Evolutionary conservation across 2,329 filamentous ascomycete species (phyloP), one percentile per base, ranked within the genome.

Genomic region (Cytospora chrysosperma): DNA sequence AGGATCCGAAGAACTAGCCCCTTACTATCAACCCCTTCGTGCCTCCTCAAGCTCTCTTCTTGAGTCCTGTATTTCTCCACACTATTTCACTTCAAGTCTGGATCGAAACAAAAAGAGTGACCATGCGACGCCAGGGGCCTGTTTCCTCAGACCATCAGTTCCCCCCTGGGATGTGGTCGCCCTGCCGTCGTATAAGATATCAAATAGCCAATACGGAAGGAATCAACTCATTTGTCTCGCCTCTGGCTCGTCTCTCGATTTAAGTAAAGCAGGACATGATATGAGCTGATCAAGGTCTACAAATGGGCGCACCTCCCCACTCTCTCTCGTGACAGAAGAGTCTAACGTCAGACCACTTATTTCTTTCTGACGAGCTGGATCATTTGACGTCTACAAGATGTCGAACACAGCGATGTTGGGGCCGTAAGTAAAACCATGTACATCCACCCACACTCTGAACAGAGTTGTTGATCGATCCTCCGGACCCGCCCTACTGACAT

Each of bases 251-350:
- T 61, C n/a, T 28, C 58, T 54, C 26, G 28, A 30, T 53, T 21
- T 26, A n/a, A 43, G 51, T 27, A n/a, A 27, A 13, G n/a, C n/a
- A 51, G 50, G 40, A 30, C 51, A 24, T 17, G 40, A 61, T 28
- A 57, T 63, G 60, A 56, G 56, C 56, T 59, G 56, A 65, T 51
- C 43, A 26, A 13, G 28, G 30, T n/a, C 54, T 66, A 66, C 64
- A 64, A 64, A 66, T 61, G 61, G 37, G 61, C 64, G 54, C 56
- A 58, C 53, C 34, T 43, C 54, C 61, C 47, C 37, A 49, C 59
- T 21, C 12, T 26, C 47, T 58, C 54, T 55, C 49, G 21, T 47
- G 47, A 52, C 26, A 17, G 24, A 37, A 40, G 19, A 17, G n/a
- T 13, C 13, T 30, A 34, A 54, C 54, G 37, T 50, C 57, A 37